Evolutionary conservation across 2,329 filamentous ascomycete species (phyloP), one percentile per base, ranked within the genome.

Genomic region (Monosporascus sp.): DNA sequence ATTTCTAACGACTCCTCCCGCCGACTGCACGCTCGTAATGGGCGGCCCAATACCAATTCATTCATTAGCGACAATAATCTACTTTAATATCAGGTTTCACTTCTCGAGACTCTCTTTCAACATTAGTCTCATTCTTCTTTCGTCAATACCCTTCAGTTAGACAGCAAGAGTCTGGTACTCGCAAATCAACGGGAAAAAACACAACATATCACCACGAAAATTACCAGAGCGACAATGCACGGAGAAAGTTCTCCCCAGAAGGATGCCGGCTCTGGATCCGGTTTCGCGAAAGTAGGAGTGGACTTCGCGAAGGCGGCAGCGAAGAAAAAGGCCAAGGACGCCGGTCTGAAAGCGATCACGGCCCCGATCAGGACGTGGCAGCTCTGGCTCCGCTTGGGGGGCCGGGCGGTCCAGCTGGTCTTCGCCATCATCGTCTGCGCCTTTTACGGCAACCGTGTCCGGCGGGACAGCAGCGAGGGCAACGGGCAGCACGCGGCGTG

Each of bases 371-470:
- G 25, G 43, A 31, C 24, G 43, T 46, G 22, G 22, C 43, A 25
- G 60, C 70, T 43, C 59, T 81, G 50, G 70, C 75, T 35, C 5
- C 81, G 81, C 58, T 68, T 77, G 46, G 58, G 78, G 54, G 73
- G 86, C 17, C 86, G 88, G 56, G 76, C 84, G 63, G 68, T 88
- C 35, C 88, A 92, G 65, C 81, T 91, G 64, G 72, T 89, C 63
- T 77, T 89, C 62, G 88, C 81, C 46, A 71, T 91, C 54, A 79
- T 86, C 43, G 82, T 88, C 50, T 78, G 83, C 52, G 88, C 84
- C 24, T 78, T 91, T 52, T 92, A 89, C 62, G 85, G 81, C 15
- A 72, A 77, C 54, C 82, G 86, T 53, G 75, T 88, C n/a, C 67
- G 76, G 54, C 63, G 68, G 6, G 79, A 80, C 22, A 62, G 60